These are phyloP conservation scores for Camellia sinensis DNA, from an alignment of 148 eudicot species.

Conservation along the genomic window DNA sequence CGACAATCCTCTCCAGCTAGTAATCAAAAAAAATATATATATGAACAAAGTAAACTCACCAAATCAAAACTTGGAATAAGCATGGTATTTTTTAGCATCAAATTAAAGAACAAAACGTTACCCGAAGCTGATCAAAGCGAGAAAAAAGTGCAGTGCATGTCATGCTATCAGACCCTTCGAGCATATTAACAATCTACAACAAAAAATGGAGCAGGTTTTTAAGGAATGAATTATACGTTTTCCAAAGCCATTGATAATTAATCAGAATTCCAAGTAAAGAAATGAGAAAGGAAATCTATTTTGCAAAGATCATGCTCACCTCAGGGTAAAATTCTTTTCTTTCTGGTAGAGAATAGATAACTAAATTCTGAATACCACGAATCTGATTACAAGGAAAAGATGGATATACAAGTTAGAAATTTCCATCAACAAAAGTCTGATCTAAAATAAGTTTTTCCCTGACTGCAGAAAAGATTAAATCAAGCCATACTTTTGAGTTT, in stretches of 20 bases:
- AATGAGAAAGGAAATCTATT: neutral
- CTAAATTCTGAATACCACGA: constrained; percentile 81
- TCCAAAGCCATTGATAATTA: neutral
- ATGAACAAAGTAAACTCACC: neutral
- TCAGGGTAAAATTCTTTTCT: constrained; percentile 97
- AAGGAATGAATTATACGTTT: neutral
- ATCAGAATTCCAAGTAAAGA: neutral
- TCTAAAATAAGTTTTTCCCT: neutral
- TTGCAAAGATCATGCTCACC: constrained; percentile 37
- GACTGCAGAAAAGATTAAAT: constrained; percentile 9
- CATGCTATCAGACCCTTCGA: constrained; percentile 72
- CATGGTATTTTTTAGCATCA: neutral
- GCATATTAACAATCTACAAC: constrained; percentile 83
- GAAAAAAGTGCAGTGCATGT: constrained; percentile 74
- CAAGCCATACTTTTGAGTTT: neutral
- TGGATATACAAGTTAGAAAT: constrained; percentile 5
- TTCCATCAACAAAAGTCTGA: constrained; percentile 2
- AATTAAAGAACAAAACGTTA: constrained; percentile 28
- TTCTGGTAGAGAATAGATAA: constrained; percentile 92
- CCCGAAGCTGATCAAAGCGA: constrained; percentile 69
- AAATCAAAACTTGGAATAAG: neutral
- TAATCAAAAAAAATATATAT: constrained; percentile 4
- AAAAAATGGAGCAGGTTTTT: neutral
- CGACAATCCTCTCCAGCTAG: constrained; percentile 89
- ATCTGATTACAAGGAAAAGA: constrained; percentile 40